Base-by-base conservation (phyloP, 1,139 yeast species). In the Candida gigantensis region DNA sequence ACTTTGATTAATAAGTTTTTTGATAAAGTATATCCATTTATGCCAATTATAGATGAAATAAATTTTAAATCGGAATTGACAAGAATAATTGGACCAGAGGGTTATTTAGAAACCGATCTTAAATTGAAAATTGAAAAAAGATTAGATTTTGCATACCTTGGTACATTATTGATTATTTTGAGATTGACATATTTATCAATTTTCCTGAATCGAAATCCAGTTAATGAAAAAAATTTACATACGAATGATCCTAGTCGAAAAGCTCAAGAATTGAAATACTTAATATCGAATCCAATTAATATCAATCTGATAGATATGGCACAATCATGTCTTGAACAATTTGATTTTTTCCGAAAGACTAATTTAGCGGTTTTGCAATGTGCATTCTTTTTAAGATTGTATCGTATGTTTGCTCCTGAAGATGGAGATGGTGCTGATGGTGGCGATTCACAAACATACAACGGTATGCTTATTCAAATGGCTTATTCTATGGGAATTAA, bases 261-360 rank as follows among this genome's bases (percentile, higher is more conserved):
- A 20, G 50, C 53, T 0, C 58, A 52, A 18, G 70, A 63, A 14
- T 68, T 72, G 40, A 55, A 58, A 28, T 75, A 68, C 44, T 55
- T 80, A 9, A 47, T 77, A 30, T 46, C 58, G 2, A 63, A 74
- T 41, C 82, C 83, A 2, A 63, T 78, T 25, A 66, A 70, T 15
- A 54, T 68, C 32, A 72, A 72, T 23, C 58, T 62, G 15, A 62
- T 75, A 14, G 63, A 61, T 32, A 66, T 74, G 40, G 83, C 84
- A 0, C 77, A 76, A 43, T 56, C 67, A 39, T 79, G 84, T 46
- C 55, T 79, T 30, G 68, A 71, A 40, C 79, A 75, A 45, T 78
- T 79, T 51, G 70, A 72, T 30, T 40, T 77, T 11, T 50, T 69
- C 28, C 58, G 75, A 35, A 66, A 74, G 40, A 69, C 78, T 17